A percentile compares a stretch with the other conserved stretches of the same genome.
Conservation (phyloP, 129 eudicot species). For the Flaveria sonorensis region DNA sequence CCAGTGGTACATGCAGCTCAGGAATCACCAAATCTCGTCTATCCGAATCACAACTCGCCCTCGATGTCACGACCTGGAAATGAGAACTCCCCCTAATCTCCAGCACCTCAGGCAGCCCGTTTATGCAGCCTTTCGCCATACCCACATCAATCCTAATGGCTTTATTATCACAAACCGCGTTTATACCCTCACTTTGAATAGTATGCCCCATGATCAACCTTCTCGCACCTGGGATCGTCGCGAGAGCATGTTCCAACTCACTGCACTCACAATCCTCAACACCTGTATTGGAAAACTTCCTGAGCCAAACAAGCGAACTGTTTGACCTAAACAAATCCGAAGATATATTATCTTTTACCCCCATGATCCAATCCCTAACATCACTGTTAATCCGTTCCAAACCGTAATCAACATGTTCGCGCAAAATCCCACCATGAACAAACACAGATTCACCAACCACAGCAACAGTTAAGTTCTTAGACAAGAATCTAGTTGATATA, state of each 20-base stretch:
- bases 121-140: slow-evolving; percentile 70
- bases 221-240: slow-evolving; percentile 77
- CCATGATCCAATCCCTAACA: slow-evolving; percentile 81
- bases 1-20: not conserved
- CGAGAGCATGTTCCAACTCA: slow-evolving; percentile 69
- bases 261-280: slow-evolving; percentile 73
- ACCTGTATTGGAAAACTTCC: slow-evolving; percentile 55
- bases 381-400: slow-evolving; percentile 75
- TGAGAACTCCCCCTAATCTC: slow-evolving; percentile 53
- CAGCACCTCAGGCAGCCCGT: slow-evolving; percentile 80
- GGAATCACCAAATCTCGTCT: slow-evolving; percentile 20
- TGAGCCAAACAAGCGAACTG: slow-evolving; percentile 62
- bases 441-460: slow-evolving; percentile 84
- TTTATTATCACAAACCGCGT: slow-evolving; percentile 52
- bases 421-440: slow-evolving; percentile 83
- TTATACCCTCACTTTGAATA: slow-evolving; percentile 74
- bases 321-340: slow-evolving; percentile 51
- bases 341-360: slow-evolving; percentile 42
- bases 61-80: slow-evolving; percentile 65
- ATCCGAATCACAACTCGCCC: slow-evolving; percentile 37
- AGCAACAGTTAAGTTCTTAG: slow-evolving; percentile 59
- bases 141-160: slow-evolving; percentile 94
- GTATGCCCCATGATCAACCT: slow-evolving; percentile 97
- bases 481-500: slow-evolving; percentile 59
- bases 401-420: slow-evolving; percentile 65